Evolutionary conservation across 108 stramenopile genomes (phyloP).

Genomic region (Fragilaria crotonensis): DNA sequence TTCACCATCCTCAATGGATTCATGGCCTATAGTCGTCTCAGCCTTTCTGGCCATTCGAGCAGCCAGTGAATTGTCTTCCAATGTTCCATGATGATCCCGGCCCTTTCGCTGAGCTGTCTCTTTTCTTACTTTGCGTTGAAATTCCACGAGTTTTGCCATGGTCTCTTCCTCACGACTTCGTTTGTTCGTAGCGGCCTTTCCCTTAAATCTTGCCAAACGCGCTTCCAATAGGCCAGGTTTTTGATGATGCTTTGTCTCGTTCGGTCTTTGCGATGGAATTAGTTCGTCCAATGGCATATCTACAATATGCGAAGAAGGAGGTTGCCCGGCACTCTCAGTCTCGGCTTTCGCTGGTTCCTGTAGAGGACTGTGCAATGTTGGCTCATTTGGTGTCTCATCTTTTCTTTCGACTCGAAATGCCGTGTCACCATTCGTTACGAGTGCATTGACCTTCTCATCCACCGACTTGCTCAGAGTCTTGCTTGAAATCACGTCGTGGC

Average conservation of each 20-base stretch:
- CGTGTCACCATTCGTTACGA: background rate
- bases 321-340: background rate
- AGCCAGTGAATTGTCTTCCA: constrained; percentile 41
- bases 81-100: background rate
- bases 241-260: background rate
- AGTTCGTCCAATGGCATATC: background rate
- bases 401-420: background rate
- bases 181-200: constrained; percentile 23
- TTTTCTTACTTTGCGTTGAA: constrained; percentile 52
- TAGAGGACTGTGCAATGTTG: background rate
- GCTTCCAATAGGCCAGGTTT: constrained; percentile 48
- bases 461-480: constrained; percentile 22
- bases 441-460: constrained; percentile 16
- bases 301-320: background rate
- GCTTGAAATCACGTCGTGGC: constrained; percentile 55
- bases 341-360: background rate
- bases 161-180: constrained; percentile 56
- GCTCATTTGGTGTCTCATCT: background rate
- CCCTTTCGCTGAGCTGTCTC: constrained; percentile 11
- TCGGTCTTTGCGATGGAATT: background rate
- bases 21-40: constrained; percentile 2
- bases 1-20: background rate
- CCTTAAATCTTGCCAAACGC: constrained; percentile 53
- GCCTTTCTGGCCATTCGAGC: constrained; percentile 45
- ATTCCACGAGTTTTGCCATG: constrained; percentile 50